Conservation (phyloP, 257 asterid species). For the Fraxinus quadrangulata region DNA sequence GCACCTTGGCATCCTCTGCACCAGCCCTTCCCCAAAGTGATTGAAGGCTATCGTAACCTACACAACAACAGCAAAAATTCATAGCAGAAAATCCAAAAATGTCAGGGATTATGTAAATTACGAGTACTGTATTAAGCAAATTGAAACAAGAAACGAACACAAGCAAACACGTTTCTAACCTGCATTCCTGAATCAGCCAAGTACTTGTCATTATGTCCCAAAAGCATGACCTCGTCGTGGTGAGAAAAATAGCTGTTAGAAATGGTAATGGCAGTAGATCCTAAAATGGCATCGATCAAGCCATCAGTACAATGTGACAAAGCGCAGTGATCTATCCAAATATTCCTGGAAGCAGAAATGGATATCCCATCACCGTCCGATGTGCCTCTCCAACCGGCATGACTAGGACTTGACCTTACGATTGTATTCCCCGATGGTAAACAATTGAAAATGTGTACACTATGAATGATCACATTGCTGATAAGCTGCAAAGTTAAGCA, state of each 20-base stretch:
- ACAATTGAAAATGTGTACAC: constrained; percentile 60
- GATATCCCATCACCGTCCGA: constrained; percentile 94
- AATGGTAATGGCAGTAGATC: constrained; percentile 80
- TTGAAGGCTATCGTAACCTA: constrained; percentile 80
- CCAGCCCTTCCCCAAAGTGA: constrained; percentile 67
- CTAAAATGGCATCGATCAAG: constrained; percentile 75
- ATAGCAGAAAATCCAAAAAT: not conserved
- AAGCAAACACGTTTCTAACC: constrained; percentile 39
- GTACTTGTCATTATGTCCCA: constrained; percentile 76
- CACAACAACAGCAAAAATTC: not conserved
- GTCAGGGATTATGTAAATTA: not conserved
- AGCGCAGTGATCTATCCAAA: constrained; percentile 89
- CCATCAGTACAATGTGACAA: constrained; percentile 90
- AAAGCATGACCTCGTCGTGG: constrained; percentile 84
- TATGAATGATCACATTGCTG: constrained; percentile 74
- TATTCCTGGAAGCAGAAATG: constrained; percentile 60
- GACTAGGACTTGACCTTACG: constrained; percentile 73
- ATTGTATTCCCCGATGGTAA: constrained; percentile 65
- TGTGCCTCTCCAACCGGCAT: constrained; percentile 65
- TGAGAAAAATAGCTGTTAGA: constrained; percentile 73
- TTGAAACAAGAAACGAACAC: too few species aligned
- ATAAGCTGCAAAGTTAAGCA: constrained; percentile 77
- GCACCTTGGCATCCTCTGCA: constrained; percentile 75
- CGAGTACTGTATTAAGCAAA: too few species aligned
- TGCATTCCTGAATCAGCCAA: constrained; percentile 86